A percentile compares a stretch with the other conserved stretches of the same genome.
These are phyloP conservation scores for Gaeumannomyces tritici DNA, from an alignment of 2,329 filamentous ascomycete species.

Conservation along the genomic window DNA sequence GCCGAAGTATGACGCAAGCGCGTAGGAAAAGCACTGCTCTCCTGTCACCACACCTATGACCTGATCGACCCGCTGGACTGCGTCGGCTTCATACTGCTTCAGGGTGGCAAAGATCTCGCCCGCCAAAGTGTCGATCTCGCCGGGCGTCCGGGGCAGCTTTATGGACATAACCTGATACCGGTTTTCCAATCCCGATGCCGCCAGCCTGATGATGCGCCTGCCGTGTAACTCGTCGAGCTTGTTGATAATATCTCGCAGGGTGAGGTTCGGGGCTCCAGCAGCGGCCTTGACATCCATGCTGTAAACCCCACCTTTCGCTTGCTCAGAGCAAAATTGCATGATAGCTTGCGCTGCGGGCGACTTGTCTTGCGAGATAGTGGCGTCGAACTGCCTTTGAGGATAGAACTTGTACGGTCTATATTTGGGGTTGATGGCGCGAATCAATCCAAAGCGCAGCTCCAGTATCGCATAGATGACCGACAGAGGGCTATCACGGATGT, in stretches of 20 bases:
- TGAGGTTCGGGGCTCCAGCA: conserved; percentile 19
- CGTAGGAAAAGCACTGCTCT: conserved; percentile 37
- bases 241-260: conserved; percentile 36
- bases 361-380: conserved; percentile 22
- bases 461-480: conserved; percentile 50
- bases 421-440: conserved; percentile 46
- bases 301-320: conserved; percentile 11
- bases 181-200: conserved; percentile 39
- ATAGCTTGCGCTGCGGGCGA: conserved; percentile 35
- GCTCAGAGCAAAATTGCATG: conserved; percentile 19
- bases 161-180: conserved; percentile 36
- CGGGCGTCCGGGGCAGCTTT: conserved; percentile 29
- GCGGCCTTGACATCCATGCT: conserved; percentile 38
- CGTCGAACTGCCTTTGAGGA: conserved; percentile 20
- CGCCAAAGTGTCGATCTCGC: conserved; percentile 33
- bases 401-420: conserved; percentile 47
- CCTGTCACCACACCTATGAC: conserved; percentile 45
- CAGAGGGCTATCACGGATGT: conserved; percentile 41
- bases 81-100: conserved; percentile 39
- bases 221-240: conserved; percentile 47
- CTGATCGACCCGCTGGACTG: conserved; percentile 37
- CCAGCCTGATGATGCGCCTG: conserved; percentile 36
- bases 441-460: conserved; percentile 46
- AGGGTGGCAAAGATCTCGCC: conserved; percentile 40
- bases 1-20: conserved; percentile 47